Evolutionary conservation across 2,329 filamentous ascomycete species (phyloP).

Genomic region (Hypoxylon sp.): DNA sequence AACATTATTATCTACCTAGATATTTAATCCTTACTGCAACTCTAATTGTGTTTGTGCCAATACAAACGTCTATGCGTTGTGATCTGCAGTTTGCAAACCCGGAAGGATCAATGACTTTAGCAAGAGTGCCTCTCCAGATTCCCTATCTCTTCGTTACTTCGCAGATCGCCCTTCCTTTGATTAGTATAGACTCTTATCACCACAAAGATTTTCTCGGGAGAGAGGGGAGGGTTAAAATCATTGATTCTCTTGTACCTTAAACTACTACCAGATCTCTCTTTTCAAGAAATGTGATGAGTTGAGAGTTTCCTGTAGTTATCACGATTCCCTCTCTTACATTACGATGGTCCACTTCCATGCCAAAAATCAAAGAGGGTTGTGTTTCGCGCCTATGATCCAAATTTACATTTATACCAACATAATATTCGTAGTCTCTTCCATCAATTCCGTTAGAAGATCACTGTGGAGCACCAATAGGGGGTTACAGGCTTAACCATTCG

Average conservation of each 20-base stretch:
- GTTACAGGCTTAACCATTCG: not conserved
- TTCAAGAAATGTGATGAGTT: no score
- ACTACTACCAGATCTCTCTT: not conserved
- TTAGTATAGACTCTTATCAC: not conserved
- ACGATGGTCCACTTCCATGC: not conserved
- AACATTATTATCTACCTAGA: not conserved
- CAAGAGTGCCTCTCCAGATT: conserved; percentile 2
- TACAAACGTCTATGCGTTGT: conserved; percentile 7
- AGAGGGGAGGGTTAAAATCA: not conserved
- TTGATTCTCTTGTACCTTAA: not conserved
- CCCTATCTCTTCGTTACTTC: not conserved
- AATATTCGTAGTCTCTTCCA: no score
- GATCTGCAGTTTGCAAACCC: conserved; percentile 5
- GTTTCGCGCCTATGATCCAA: not conserved
- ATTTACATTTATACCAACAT: not conserved
- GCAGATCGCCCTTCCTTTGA: conserved; percentile 3
- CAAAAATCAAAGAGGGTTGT: conserved; percentile 1
- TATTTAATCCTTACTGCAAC: no score
- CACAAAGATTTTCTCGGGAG: no score
- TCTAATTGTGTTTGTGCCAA: not conserved
- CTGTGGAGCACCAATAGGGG: not conserved
- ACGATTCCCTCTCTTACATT: no score
- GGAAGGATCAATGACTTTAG: conserved; percentile 11
- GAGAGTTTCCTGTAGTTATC: no score
- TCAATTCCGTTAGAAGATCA: no score